Percentiles rank a stretch among this genome's conserved stretches.
phyloP scores from a whole-genome alignment of 257 asterid genomes.

The Petrea volubilis region DNA sequence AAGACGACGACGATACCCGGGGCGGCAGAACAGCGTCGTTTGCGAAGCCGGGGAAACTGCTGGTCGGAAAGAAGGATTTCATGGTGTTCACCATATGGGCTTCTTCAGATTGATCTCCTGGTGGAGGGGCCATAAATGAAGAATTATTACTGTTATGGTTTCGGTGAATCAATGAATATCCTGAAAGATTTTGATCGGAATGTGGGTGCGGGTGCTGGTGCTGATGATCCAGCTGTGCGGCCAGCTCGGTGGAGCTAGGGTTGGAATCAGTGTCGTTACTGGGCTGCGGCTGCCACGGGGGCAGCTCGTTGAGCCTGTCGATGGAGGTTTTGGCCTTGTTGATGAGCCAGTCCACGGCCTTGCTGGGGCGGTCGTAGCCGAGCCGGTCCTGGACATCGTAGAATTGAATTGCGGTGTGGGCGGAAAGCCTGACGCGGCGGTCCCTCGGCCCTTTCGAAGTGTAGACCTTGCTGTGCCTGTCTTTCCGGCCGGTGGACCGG shows the following conservation, averaged over 20 bases:
- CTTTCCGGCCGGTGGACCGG: constrained; percentile 46
- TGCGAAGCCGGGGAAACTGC: constrained; percentile 24
- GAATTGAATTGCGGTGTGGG: constrained; percentile 67
- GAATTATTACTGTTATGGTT: constrained; percentile 10
- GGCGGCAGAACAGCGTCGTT: constrained; percentile 17
- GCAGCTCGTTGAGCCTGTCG: constrained; percentile 30
- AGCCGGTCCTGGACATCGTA: constrained; percentile 67
- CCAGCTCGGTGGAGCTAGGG: constrained; percentile 25
- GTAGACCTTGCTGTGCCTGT: constrained; percentile 61
- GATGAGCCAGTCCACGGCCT: constrained; percentile 68
- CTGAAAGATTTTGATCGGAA: constrained; percentile 18
- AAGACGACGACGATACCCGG: constrained; percentile 3
- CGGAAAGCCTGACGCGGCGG: constrained; percentile 60
- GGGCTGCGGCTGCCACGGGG: constrained; percentile 8
- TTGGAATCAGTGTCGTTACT: constrained; percentile 17
- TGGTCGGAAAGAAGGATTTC: constrained; percentile 39
- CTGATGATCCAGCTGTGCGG: not conserved
- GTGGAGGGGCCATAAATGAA: constrained; percentile 8
- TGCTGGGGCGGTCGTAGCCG: constrained; percentile 70
- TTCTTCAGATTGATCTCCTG: not conserved
- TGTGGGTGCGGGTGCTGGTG: no score
- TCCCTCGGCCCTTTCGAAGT: constrained; percentile 67
- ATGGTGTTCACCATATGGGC: constrained; percentile 32
- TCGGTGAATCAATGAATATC: constrained; percentile 22
- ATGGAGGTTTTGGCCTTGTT: constrained; percentile 55